A percentile compares a stretch with the other conserved stretches of the same genome.
Conservation (phyloP, 192 early-diverging fungal genomes). For the Umbelopsis vinacea region DNA sequence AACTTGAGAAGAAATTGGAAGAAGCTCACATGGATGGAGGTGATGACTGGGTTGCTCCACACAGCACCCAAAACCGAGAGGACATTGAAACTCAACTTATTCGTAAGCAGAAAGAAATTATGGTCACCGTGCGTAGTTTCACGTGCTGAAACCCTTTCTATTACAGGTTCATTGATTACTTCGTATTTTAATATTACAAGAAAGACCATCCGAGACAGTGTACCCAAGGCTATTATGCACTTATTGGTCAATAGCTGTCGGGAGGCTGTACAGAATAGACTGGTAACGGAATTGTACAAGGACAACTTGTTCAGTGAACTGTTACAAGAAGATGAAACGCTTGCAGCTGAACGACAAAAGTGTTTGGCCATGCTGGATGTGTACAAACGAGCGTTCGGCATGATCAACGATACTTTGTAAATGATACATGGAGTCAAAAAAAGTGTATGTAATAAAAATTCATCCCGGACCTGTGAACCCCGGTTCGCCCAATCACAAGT, state of each 20-base stretch:
- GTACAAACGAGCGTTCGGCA: constrained; percentile 76
- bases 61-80: constrained; percentile 50
- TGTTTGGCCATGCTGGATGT: constrained; percentile 78
- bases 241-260: constrained; percentile 76
- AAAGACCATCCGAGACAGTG: constrained; percentile 78
- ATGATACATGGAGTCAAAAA: neutral
- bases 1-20: constrained; percentile 33
- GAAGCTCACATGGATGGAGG: constrained; percentile 13
- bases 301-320: constrained; percentile 71
- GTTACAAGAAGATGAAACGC: constrained; percentile 74
- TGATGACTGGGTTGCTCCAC: neutral
- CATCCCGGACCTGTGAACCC: too few relatives aligned
- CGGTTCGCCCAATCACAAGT: too few relatives aligned
- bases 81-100: constrained; percentile 80
- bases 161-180: constrained; percentile 66
- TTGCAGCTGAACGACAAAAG: constrained; percentile 73
- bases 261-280: constrained; percentile 74
- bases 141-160: too few relatives aligned
- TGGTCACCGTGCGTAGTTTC: too few relatives aligned
- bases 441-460: too few relatives aligned
- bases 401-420: constrained; percentile 62
- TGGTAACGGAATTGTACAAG: constrained; percentile 76
- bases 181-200: constrained; percentile 82
- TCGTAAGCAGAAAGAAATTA: constrained; percentile 59
- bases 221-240: constrained; percentile 86